These are phyloP conservation scores for Trypanosoma platydactyli DNA, from an alignment of 208 protist species.

Conservation along the genomic window DNA sequence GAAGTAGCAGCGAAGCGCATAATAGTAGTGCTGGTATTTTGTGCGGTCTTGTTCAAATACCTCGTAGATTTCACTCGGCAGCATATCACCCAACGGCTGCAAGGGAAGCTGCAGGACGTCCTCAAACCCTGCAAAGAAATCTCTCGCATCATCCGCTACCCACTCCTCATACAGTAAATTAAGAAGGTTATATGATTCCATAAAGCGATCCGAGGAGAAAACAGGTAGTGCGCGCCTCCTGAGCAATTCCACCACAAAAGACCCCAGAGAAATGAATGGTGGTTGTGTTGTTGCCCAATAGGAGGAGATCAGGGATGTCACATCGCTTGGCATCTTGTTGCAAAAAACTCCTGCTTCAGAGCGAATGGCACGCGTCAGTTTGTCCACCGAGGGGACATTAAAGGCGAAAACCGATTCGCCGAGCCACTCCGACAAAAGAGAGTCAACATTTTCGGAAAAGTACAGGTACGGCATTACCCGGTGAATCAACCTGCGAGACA, in stretches of 20 bases:
- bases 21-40: conserved; percentile 96
- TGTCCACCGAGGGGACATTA: conserved; percentile 43
- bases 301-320: conserved; percentile 34
- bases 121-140: conserved; percentile 83
- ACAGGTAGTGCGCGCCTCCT: conserved; percentile 63
- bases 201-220: conserved; percentile 49
- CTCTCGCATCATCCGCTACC: conserved; percentile 46
- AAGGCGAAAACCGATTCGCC: conserved; percentile 78
- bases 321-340: conserved; percentile 38
- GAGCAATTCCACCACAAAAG: conserved; percentile 79
- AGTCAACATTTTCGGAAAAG: conserved; percentile 42
- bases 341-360: neutral
- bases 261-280: conserved; percentile 38
- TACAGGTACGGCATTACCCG: conserved; percentile 50
- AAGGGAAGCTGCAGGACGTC: conserved; percentile 92
- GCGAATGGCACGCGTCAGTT: conserved; percentile 30
- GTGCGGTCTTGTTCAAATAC: conserved; percentile 97
- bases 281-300: conserved; percentile 59
- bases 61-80: conserved; percentile 98
- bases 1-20: conserved; percentile 77
- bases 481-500: conserved; percentile 32
- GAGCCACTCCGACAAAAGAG: conserved; percentile 73
- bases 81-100: conserved; percentile 97
- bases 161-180: conserved; percentile 55
- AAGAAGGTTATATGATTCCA: conserved; percentile 62